Base-by-base conservation (phyloP, 345 rosid genomes). In the Trapa incisa region DNA sequence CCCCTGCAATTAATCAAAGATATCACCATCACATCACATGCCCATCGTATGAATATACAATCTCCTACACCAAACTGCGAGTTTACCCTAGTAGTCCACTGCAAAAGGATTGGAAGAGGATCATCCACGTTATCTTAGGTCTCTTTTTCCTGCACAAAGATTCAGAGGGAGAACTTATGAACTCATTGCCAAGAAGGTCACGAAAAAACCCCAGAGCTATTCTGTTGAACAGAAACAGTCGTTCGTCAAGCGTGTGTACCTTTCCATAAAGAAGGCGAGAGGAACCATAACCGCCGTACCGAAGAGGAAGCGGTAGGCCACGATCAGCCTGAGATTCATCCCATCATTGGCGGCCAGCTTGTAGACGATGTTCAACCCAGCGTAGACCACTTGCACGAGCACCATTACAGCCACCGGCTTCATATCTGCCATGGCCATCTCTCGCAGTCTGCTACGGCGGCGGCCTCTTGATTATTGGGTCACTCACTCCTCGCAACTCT, bases 1-100 rank as follows among this genome's bases (percentile, higher is more conserved):
- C 75, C 87, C 47, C 82, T 81, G 76, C 39, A 64, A 8, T 41
- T 3, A 48, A 48, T 15, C 14, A 33, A 17, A 61, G 12, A 15
- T 22, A 45, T 22, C 29, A 22, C 29, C 29, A 22, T 22, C 29
- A 22, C 29, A 22, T 22, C 29, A 22, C 29, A 22, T 22, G 29
- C 29, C 29, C 29, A 22, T 22, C 29, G 0, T 22, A 22, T 22
- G 29, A 22, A 22, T 22, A 22, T 22, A 22, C 29, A 22, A 22
- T 22, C 29, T 22, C 29, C 29, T 22, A 45, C 13, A 13, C 4
- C 10, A 17, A 22, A 22, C n/a, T 54, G 60, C 33, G 60, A 60
- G 9, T 60, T 47, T 76, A 87, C 93, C 89, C 93, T 17, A 85
- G 41, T 65, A 74, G 61, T 5, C 83, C 89, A 45, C 80, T 77